Conservation (phyloP, 2,329 filamentous ascomycete genomes). For the Ramichloridium luteum region DNA sequence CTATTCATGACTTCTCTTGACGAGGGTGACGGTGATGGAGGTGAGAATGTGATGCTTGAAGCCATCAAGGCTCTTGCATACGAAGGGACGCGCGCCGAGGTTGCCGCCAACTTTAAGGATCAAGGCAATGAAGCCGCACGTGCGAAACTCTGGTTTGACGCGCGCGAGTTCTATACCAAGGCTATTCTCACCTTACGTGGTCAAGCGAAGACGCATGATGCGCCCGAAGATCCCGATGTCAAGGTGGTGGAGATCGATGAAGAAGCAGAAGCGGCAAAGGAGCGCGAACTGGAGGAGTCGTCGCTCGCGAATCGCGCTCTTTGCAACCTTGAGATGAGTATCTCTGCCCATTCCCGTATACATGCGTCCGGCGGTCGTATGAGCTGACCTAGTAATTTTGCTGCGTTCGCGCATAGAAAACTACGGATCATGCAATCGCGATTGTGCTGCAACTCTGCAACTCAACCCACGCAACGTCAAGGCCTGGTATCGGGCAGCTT, state of each 20-base stretch:
- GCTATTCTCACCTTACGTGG: constrained; percentile 56
- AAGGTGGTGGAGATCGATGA: constrained; percentile 41
- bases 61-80: constrained; percentile 84
- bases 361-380: no score
- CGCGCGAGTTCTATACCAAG: constrained; percentile 83
- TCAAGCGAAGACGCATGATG: constrained; percentile 9
- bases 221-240: constrained; percentile 2
- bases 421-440: constrained; percentile 72
- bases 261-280: constrained; percentile 47
- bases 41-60: constrained; percentile 70
- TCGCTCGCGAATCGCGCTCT: constrained; percentile 80
- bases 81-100: constrained; percentile 78
- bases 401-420: no score
- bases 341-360: constrained; percentile 8
- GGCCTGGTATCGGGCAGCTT: constrained; percentile 75
- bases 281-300: constrained; percentile 57
- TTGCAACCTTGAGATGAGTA: constrained; percentile 73
- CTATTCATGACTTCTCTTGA: constrained; percentile 93
- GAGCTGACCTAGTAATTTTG: no score
- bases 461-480: constrained; percentile 76
- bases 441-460: constrained; percentile 67
- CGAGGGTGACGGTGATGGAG: constrained; percentile 38
- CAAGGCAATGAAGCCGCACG: constrained; percentile 84
- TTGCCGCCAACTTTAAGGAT: constrained; percentile 73
- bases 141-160: constrained; percentile 62